Conservation (phyloP, 2,329 filamentous ascomycete species). For the Hortaea werneckii region DNA sequence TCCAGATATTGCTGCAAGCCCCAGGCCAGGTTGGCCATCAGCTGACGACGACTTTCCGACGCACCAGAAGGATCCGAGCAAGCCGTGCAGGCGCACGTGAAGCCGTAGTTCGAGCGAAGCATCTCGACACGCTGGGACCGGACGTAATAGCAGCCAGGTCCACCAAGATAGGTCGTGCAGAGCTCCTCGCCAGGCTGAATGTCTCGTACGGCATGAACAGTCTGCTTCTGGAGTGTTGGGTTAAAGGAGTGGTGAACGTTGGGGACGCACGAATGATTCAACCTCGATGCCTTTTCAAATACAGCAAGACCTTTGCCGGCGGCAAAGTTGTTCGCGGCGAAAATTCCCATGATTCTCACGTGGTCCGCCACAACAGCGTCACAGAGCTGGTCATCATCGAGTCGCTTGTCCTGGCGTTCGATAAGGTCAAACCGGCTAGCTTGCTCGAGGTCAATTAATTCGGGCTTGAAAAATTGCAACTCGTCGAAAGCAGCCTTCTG, state of each 20-base stretch:
- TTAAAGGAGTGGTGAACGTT: slow-evolving; percentile 13
- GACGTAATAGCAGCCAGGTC: slow-evolving; percentile 3
- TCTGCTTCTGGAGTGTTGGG: slow-evolving; percentile 5
- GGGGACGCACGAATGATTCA: slow-evolving; percentile 18
- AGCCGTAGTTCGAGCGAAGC: slow-evolving; percentile 15
- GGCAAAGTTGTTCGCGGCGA: slow-evolving; percentile 17
- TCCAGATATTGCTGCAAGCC: slow-evolving; percentile 4
- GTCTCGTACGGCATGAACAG: slow-evolving; percentile 16
- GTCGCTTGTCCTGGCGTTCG: slow-evolving; percentile 1
- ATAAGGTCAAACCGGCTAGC: slow-evolving; percentile 7
- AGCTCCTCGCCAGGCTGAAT: slow-evolving; percentile 14
- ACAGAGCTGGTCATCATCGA: slow-evolving; percentile 4
- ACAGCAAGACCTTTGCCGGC: slow-evolving; percentile 9
- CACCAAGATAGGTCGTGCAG: slow-evolving; percentile 11
- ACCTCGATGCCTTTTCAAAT: slow-evolving; percentile 7
- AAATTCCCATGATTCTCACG: slow-evolving; percentile 16
- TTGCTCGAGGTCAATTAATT: slow-evolving; percentile 12
- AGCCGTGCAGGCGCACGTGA: slow-evolving; percentile 19
- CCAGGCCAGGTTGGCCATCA: slow-evolving; percentile 3
- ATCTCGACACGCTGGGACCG: slow-evolving; percentile 9
- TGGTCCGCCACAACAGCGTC: slow-evolving; percentile 9
- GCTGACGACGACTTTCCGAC: slow-evolving; percentile 11
- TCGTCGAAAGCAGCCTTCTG: slow-evolving; percentile 11
- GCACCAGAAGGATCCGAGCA: slow-evolving; percentile 13
- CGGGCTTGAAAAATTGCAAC: slow-evolving; percentile 10